Percentiles rank a stretch among this genome's conserved stretches.
Evolutionary conservation across 148 eudicot genomes (phyloP).

Genomic region (Chenopodium album): DNA sequence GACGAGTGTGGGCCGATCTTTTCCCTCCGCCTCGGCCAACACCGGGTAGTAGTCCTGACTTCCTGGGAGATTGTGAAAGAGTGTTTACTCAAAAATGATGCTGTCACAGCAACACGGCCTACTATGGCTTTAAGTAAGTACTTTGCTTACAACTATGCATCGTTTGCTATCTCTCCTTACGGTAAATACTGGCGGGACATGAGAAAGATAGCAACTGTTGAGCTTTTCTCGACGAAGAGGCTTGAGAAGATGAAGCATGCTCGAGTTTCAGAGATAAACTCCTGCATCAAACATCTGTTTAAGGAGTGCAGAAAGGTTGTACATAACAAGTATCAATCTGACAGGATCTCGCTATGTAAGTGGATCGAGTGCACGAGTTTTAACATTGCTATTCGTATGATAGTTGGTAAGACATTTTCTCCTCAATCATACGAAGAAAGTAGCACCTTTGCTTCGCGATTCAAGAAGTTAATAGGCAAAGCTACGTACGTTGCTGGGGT

Average conservation of each 20-base stretch:
- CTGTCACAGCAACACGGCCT: conserved; percentile 31
- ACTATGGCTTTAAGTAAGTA: conserved; percentile 23
- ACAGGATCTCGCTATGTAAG: conserved; percentile 26
- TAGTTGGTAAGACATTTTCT: conserved; percentile 44
- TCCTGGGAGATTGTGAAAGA: conserved; percentile 30
- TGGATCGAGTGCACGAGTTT: conserved; percentile 43
- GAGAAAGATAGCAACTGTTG: conserved; percentile 32
- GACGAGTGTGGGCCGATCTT: conserved; percentile 40
- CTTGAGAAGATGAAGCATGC: conserved; percentile 33
- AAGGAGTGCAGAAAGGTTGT: background rate
- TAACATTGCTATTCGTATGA: conserved; percentile 33
- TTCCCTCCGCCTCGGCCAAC: conserved; percentile 33
- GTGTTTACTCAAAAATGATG: conserved; percentile 37
- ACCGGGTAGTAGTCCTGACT: conserved; percentile 33
- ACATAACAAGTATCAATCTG: background rate
- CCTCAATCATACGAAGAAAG: conserved; percentile 8
- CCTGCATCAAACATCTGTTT: conserved; percentile 22
- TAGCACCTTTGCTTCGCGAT: conserved; percentile 10
- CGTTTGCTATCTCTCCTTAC: conserved; percentile 30
- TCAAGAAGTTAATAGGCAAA: conserved; percentile 36
- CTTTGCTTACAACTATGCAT: conserved; percentile 28
- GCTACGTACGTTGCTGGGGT: conserved; percentile 40
- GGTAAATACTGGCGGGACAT: conserved; percentile 45
- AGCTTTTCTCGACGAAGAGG: conserved; percentile 34
- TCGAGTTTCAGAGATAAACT: conserved; percentile 25